phyloP scores from a whole-genome alignment of 2,329 filamentous ascomycete species.

The Fusarium sp. region DNA sequence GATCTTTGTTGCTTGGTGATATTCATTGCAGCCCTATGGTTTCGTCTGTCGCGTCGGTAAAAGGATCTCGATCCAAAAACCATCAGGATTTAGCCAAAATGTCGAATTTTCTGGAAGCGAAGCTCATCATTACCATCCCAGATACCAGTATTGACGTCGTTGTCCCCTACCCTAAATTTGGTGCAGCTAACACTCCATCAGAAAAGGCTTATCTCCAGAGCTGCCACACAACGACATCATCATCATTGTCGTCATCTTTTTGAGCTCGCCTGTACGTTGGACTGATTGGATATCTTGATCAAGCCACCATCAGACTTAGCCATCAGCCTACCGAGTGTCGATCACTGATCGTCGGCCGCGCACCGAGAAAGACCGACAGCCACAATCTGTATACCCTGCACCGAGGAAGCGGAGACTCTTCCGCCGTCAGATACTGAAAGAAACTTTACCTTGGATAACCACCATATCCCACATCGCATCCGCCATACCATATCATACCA shows the following conservation, averaged over 20 bases:
- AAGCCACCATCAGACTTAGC: conserved; percentile 29
- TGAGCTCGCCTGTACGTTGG: conserved; percentile 16
- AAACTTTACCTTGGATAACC: conserved; percentile 12
- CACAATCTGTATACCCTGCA: conserved; percentile 1
- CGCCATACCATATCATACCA: not conserved
- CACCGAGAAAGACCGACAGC: conserved; percentile 23
- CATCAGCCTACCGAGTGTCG: conserved; percentile 30
- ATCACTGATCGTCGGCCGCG: conserved; percentile 34
- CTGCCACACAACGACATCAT: conserved; percentile 16
- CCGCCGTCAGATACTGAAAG: conserved; percentile 26
- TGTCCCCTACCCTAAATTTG: conserved; percentile 11
- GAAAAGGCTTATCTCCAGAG: conserved; percentile 13
- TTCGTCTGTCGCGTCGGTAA: not conserved
- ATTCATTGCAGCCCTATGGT: not conserved
- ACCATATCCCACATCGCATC: not conserved
- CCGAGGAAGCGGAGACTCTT: conserved; percentile 26
- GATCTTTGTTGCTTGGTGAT: conserved; percentile 12
- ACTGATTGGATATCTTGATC: conserved; percentile 23
- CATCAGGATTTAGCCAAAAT: conserved; percentile 7
- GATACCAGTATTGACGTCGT: not conserved
- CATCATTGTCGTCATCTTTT: conserved; percentile 27
- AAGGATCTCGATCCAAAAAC: conserved; percentile 7
- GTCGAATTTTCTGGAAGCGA: not conserved
- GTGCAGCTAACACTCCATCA: not conserved
- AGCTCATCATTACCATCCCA: conserved; percentile 24